Percentiles rank a stretch among this genome's conserved stretches.
Conservation (phyloP, 2,329 filamentous ascomycete species). For the Trichoderma pleuroti region DNA sequence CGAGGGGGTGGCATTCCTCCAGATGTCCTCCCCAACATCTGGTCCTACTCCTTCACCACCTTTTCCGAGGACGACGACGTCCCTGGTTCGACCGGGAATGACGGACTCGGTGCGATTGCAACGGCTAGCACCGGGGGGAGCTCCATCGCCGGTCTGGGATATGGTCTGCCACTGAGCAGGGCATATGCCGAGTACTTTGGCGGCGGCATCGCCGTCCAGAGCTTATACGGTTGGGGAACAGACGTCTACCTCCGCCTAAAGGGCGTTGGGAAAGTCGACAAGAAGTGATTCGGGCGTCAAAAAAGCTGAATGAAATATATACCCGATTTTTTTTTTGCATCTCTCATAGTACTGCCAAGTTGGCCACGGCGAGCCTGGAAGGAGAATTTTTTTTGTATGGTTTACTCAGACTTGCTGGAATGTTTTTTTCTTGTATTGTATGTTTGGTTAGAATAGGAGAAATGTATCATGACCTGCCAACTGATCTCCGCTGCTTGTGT, state of each 20-base stretch:
- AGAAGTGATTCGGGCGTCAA: conserved; percentile 5
- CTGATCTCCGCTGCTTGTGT: not conserved
- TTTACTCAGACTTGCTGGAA: not conserved
- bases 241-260: conserved; percentile 66
- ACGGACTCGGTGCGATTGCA: conserved; percentile 71
- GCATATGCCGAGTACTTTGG: conserved; percentile 99
- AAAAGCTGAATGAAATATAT: not conserved
- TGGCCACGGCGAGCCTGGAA: not conserved
- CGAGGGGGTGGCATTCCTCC: conserved; percentile 90
- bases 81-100: conserved; percentile 39
- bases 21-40: conserved; percentile 79
- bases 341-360: not conserved
- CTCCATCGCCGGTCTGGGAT: conserved; percentile 89
- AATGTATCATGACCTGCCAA: not conserved
- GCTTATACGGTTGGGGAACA: conserved; percentile 85
- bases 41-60: conserved; percentile 97
- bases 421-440: not conserved
- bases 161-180: conserved; percentile 83
- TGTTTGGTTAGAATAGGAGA: not conserved
- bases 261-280: conserved; percentile 55
- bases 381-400: not conserved
- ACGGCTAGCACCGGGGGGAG: conserved; percentile 68
- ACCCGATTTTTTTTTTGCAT: not conserved
- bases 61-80: conserved; percentile 63
- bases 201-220: conserved; percentile 92